Conservation (phyloP, 2,329 filamentous ascomycete species). For the Stenocarpella maydis region DNA sequence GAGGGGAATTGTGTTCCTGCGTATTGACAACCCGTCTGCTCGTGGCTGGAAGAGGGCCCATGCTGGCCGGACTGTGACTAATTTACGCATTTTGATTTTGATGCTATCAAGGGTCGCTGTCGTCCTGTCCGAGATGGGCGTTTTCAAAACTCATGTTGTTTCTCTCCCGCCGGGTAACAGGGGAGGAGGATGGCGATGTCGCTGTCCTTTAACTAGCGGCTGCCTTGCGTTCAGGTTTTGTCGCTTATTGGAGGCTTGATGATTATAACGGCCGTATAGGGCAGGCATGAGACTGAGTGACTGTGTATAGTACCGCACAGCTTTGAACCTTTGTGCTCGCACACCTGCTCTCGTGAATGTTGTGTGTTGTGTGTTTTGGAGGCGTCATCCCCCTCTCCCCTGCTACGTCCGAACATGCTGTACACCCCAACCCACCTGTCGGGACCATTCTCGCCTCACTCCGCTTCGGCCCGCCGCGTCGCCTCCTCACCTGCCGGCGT, state of each 20-base stretch:
- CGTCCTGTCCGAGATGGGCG: not conserved
- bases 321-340: not conserved
- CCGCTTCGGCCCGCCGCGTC: not conserved
- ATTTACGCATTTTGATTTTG: not conserved
- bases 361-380: not conserved
- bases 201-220: not conserved
- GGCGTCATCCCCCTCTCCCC: not conserved
- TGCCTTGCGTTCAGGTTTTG: not conserved
- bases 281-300: not conserved
- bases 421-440: not conserved
- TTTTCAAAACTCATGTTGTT: no score
- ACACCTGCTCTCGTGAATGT: no score
- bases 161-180: not conserved
- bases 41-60: not conserved
- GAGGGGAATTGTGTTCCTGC: conserved; percentile 41
- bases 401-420: not conserved
- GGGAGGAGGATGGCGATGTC: no score
- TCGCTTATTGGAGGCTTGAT: not conserved
- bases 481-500: conserved; percentile 50
- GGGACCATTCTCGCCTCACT: no score
- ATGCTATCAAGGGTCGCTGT: not conserved
- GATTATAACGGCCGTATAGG: not conserved
- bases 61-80: not conserved
- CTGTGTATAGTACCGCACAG: not conserved
- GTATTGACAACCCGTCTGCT: not conserved